Percentiles rank a stretch among this genome's conserved stretches.
These are phyloP conservation scores for Simmondsia chinensis DNA, from an alignment of 148 eudicot genomes.

Conservation along the genomic window DNA sequence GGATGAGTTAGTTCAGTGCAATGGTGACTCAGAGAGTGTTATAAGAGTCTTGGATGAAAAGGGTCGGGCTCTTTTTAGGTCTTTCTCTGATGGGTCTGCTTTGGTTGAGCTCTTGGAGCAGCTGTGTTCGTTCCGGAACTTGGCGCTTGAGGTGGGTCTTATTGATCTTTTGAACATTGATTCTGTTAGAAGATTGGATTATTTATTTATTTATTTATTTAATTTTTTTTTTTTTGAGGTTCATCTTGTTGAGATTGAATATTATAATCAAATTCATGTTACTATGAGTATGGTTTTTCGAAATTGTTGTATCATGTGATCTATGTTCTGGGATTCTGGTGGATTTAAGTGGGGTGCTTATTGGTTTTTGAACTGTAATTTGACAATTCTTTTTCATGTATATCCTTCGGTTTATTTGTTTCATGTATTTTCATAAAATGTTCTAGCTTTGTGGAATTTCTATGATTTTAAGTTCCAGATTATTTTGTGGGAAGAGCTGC, in stretches of 20 bases:
- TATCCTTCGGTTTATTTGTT: no score
- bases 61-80: slow-evolving; percentile 33
- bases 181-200: not conserved
- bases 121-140: slow-evolving; percentile 21
- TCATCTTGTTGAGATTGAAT: not conserved
- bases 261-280: not conserved
- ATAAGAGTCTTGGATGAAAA: slow-evolving; percentile 28
- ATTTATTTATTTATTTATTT: not conserved
- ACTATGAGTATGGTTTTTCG: no score
- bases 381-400: no score
- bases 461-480: no score
- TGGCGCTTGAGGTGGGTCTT: slow-evolving; percentile 46
- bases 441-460: no score
- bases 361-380: not conserved
- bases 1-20: slow-evolving; percentile 26
- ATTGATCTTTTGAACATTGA: not conserved
- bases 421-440: no score
- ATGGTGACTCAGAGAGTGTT: slow-evolving; percentile 13
- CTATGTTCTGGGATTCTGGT: not conserved
- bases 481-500: no score
- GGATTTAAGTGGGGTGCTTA: not conserved
- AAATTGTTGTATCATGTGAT: not conserved
- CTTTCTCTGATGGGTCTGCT: slow-evolving; percentile 38
- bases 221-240: not conserved
- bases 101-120: slow-evolving; percentile 51